A percentile compares a stretch with the other conserved stretches of the same genome.
Evolutionary conservation across 140 eudicot genomes (phyloP).

Genomic region (Cichorium intybus): DNA sequence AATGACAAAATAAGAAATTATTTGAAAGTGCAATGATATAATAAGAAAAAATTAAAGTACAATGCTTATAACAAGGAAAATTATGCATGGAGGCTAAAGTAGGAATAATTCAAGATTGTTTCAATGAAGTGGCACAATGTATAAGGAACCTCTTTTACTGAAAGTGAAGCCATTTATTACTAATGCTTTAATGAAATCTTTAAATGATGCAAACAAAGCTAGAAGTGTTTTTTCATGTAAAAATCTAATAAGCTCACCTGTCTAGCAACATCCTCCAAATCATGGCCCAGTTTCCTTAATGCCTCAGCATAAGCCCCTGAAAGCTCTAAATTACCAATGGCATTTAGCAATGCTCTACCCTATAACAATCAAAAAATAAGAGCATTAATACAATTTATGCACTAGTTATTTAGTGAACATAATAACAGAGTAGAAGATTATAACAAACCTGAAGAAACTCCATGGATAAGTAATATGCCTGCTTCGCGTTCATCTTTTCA

Average conservation of each 20-base stretch:
- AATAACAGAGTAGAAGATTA: not conserved
- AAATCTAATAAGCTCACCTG: conserved; percentile 51
- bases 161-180: too few species aligned
- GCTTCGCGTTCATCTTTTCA: conserved; percentile 74
- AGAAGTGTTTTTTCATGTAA: too few species aligned
- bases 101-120: too few species aligned
- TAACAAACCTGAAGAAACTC: conserved; percentile 86
- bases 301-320: conserved; percentile 89
- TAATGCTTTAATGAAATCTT: too few species aligned
- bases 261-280: conserved; percentile 74
- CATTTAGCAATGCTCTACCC: conserved; percentile 95
- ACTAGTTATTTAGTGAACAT: not conserved
- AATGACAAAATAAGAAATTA: too few species aligned
- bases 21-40: too few species aligned
- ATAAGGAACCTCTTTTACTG: too few species aligned
- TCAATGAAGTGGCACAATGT: too few species aligned
- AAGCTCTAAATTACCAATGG: conserved; percentile 84
- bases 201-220: too few species aligned
- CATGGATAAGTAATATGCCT: conserved; percentile 93
- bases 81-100: too few species aligned
- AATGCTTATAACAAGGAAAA: too few species aligned
- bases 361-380: conserved; percentile 24
- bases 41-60: too few species aligned
- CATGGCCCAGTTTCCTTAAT: conserved; percentile 70
- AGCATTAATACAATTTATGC: not conserved